A percentile compares a stretch with the other conserved stretches of the same genome.
Conservation (phyloP, 371 early-diverging fungal species). For the Ecytonucleospora hepatopenaei region DNA sequence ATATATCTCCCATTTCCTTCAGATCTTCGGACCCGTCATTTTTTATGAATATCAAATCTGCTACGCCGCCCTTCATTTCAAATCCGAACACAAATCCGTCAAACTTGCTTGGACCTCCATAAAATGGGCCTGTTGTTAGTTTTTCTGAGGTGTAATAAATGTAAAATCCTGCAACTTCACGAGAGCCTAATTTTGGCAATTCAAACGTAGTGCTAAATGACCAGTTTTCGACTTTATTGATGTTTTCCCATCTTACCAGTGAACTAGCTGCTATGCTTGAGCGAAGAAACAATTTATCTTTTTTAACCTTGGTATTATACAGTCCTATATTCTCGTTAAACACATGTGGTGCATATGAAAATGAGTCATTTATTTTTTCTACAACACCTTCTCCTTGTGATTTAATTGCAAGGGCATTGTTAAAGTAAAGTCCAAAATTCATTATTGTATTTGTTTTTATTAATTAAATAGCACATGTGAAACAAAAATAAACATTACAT, state of each 20-base stretch:
- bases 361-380: slow-evolving; percentile 1
- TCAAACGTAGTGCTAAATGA: slow-evolving; percentile 44
- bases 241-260: slow-evolving; percentile 42
- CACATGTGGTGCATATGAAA: slow-evolving; percentile 16
- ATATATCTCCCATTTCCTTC: slow-evolving; percentile 14
- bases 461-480: too few relatives aligned
- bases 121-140: slow-evolving; percentile 41
- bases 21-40: slow-evolving; percentile 48
- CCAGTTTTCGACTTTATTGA: slow-evolving; percentile 55
- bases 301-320: slow-evolving; percentile 24
- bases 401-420: neutral
- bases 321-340: slow-evolving; percentile 22
- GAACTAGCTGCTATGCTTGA: slow-evolving; percentile 37
- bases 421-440: neutral
- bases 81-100: slow-evolving; percentile 55
- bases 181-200: slow-evolving; percentile 31
- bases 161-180: slow-evolving; percentile 53
- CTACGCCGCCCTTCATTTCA: slow-evolving; percentile 51
- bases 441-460: neutral
- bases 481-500: neutral
- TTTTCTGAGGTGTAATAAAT: slow-evolving; percentile 55
- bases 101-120: slow-evolving; percentile 49
- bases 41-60: slow-evolving; percentile 46
- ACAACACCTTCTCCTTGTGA: slow-evolving; percentile 10
- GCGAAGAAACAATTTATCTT: slow-evolving; percentile 28